Evolutionary conservation across 2,329 filamentous ascomycete species (phyloP).

Genomic region (Fusarium avenaceum): DNA sequence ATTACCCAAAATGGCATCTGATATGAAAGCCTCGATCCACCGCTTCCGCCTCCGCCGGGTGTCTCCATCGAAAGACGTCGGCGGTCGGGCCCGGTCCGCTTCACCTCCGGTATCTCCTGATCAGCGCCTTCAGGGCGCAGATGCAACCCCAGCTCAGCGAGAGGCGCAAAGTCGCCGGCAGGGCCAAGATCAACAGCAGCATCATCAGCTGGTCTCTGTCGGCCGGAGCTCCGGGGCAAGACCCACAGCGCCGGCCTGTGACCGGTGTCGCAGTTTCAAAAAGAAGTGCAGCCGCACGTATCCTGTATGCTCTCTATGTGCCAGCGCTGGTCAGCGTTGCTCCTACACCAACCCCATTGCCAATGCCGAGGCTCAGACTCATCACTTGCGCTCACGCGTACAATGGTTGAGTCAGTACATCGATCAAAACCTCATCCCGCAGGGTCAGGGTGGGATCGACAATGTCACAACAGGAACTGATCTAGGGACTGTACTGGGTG

Average conservation of each 20-base stretch:
- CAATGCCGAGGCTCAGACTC: slow-evolving; percentile 52
- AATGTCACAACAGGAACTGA: slow-evolving; percentile 56
- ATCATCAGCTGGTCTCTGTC: slow-evolving; percentile 3
- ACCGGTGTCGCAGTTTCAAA: slow-evolving; percentile 61
- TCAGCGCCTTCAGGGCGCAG: slow-evolving; percentile 13
- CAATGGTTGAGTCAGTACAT: slow-evolving; percentile 58
- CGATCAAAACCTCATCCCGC: slow-evolving; percentile 51
- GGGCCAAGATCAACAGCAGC: slow-evolving; percentile 22
- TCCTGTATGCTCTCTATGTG: slow-evolving; percentile 58
- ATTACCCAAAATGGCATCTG: slow-evolving; percentile 45
- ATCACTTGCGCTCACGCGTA: slow-evolving; percentile 57
- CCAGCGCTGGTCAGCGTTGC: slow-evolving; percentile 57
- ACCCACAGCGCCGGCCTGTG: slow-evolving; percentile 52
- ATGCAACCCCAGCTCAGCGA: slow-evolving; percentile 11
- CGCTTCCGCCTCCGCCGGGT: slow-evolving; percentile 46
- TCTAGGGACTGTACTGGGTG: slow-evolving; percentile 31
- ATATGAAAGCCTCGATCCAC: slow-evolving; percentile 49
- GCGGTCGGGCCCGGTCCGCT: slow-evolving; percentile 49
- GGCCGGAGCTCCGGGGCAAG: slow-evolving; percentile 14
- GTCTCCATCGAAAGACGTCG: slow-evolving; percentile 43
- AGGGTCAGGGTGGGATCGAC: slow-evolving; percentile 48
- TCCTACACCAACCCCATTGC: slow-evolving; percentile 52
- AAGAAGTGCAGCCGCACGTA: slow-evolving; percentile 61
- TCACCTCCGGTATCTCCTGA: slow-evolving; percentile 45
- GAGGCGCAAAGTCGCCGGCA: slow-evolving; percentile 39